phyloP scores from a whole-genome alignment of 768 basidiomycete genomes.

The Phanerodontia chrysosporium region DNA sequence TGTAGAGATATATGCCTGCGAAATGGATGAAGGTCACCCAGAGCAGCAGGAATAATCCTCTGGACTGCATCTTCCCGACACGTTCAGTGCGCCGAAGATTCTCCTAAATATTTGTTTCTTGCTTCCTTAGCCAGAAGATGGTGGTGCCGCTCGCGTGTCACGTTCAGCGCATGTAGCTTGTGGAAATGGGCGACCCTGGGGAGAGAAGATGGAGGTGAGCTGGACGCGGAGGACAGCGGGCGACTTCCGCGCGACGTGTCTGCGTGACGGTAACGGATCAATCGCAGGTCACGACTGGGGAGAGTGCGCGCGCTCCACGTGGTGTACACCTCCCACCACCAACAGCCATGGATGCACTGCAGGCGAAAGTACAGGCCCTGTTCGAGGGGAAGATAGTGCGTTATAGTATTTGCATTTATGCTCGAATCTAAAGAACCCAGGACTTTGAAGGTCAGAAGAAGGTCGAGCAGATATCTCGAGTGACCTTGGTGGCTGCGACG shows the following conservation, averaged over 20 bases:
- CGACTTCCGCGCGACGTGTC: background rate
- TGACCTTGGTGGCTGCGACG: conserved; percentile 41
- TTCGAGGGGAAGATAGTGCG: conserved; percentile 32
- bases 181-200: too few relatives aligned
- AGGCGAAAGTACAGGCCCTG: conserved; percentile 15
- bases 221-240: background rate
- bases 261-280: background rate
- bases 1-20: conserved; percentile 84
- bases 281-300: background rate
- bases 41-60: conserved; percentile 29
- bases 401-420: background rate
- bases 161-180: background rate
- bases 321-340: background rate
- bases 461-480: conserved; percentile 43
- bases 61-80: conserved; percentile 1
- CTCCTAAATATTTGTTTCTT: background rate
- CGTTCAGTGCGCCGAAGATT: background rate
- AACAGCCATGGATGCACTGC: conserved; percentile 11
- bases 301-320: background rate
- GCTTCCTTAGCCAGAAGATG: background rate
- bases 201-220: background rate
- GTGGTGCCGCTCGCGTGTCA: background rate
- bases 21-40: conserved; percentile 69
- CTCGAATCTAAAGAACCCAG: conserved; percentile 27
- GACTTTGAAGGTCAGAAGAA: conserved; percentile 60